Percentiles rank a stretch among this genome's conserved stretches.
Conservation (phyloP, 2,329 filamentous ascomycete genomes). For the Sarocladium brachiariae region DNA sequence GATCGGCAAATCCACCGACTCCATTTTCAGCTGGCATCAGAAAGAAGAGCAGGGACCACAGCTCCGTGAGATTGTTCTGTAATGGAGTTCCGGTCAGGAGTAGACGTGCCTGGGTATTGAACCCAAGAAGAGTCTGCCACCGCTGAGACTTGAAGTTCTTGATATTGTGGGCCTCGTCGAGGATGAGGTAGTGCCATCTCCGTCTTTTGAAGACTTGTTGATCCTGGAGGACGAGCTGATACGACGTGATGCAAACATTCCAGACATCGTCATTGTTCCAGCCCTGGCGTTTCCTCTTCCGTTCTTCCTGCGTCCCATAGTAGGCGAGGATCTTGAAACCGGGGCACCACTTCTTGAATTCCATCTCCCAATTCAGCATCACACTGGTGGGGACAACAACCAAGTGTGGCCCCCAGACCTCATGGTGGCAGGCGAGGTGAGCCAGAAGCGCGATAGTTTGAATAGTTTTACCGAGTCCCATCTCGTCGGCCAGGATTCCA, state of each 20-base stretch:
- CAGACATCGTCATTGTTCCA: constrained; percentile 92
- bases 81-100: constrained; percentile 90
- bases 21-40: constrained; percentile 87
- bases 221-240: constrained; percentile 92
- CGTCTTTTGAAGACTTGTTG: constrained; percentile 88
- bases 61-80: constrained; percentile 92
- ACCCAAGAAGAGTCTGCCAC: constrained; percentile 91
- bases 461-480: constrained; percentile 97
- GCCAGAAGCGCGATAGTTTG: constrained; percentile 93
- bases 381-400: constrained; percentile 97
- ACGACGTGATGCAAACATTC: constrained; percentile 97
- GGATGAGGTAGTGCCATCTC: constrained; percentile 94
- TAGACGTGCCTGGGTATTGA: constrained; percentile 82
- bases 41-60: constrained; percentile 97
- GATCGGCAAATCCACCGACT: constrained; percentile 81
- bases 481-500: constrained; percentile 94
- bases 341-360: constrained; percentile 98
- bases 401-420: constrained; percentile 92
- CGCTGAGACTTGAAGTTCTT: constrained; percentile 98
- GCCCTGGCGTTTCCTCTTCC: constrained; percentile 81
- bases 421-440: constrained; percentile 82
- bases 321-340: constrained; percentile 98
- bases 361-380: constrained; percentile 99
- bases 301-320: constrained; percentile 89
- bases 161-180: constrained; percentile 98